phyloP scores from a whole-genome alignment of 257 asterid genomes.

The Phtheirospermum japonicum region DNA sequence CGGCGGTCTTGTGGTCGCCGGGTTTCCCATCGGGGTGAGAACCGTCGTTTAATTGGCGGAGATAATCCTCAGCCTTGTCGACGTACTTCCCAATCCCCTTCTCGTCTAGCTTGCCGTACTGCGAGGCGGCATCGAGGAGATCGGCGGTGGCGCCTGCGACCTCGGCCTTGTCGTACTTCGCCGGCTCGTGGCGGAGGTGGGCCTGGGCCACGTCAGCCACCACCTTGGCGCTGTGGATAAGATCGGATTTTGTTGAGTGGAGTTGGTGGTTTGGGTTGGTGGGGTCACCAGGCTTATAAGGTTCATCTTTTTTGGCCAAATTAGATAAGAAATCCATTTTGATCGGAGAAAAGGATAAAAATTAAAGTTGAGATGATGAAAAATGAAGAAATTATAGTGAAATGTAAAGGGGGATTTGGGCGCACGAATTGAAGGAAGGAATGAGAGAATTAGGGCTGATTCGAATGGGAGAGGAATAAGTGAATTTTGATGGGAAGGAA shows the following conservation, averaged over 20 bases:
- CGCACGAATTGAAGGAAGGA: no score
- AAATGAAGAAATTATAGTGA: slow-evolving; percentile 14
- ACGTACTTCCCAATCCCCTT: slow-evolving; percentile 42
- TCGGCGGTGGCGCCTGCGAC: slow-evolving; percentile 57
- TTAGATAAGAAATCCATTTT: slow-evolving; percentile 37
- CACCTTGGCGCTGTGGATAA: slow-evolving; percentile 53
- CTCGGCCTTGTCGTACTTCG: slow-evolving; percentile 38
- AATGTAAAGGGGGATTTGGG: background rate
- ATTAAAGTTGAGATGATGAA: background rate
- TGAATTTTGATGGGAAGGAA: no score
- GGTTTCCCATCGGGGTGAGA: slow-evolving; percentile 30
- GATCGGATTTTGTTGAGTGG: slow-evolving; percentile 39
- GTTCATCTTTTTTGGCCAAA: slow-evolving; percentile 15
- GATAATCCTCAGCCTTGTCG: slow-evolving; percentile 52
- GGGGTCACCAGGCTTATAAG: background rate
- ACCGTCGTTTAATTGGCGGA: slow-evolving; percentile 39
- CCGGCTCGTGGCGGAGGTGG: slow-evolving; percentile 40
- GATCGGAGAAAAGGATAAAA: background rate
- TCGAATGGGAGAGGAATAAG: no score
- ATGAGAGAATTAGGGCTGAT: no score
- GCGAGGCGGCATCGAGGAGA: slow-evolving; percentile 48
- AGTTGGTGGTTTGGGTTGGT: slow-evolving; percentile 23
- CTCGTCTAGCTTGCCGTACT: slow-evolving; percentile 52
- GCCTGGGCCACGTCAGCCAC: slow-evolving; percentile 49
- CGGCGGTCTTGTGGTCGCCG: slow-evolving; percentile 19